These are phyloP conservation scores for Naganishia antarctica DNA, from an alignment of 768 basidiomycete genomes.

Conservation along the genomic window DNA sequence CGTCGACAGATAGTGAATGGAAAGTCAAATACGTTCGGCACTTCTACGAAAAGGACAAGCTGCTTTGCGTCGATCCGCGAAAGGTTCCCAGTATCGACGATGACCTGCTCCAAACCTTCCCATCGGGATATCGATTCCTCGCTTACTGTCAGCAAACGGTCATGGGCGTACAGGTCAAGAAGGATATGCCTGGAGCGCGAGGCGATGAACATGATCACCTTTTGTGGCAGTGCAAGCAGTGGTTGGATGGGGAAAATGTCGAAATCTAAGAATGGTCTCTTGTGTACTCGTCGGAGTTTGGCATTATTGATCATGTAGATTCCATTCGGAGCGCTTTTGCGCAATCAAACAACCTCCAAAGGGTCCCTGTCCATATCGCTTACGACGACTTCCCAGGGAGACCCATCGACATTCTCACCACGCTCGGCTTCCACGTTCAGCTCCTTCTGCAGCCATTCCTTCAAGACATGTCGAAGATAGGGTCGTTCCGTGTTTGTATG, in stretches of 20 bases:
- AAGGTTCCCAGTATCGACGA: slow-evolving; percentile 34
- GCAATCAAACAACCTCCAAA: slow-evolving; percentile 53
- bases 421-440: slow-evolving; percentile 51
- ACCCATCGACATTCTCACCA: slow-evolving; percentile 37
- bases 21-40: slow-evolving; percentile 21
- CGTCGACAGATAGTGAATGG: slow-evolving; percentile 7
- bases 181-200: slow-evolving; percentile 14
- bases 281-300: too few species aligned
- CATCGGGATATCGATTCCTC: slow-evolving; percentile 36
- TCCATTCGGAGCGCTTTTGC: not conserved
- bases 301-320: too few species aligned
- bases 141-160: slow-evolving; percentile 34
- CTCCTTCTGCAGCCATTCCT: slow-evolving; percentile 59
- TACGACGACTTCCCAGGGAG: slow-evolving; percentile 59
- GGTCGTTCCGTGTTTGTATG: slow-evolving; percentile 95
- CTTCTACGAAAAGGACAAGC: slow-evolving; percentile 32
- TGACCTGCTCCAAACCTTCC: slow-evolving; percentile 35
- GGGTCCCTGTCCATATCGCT: slow-evolving; percentile 73
- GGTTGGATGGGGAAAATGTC: slow-evolving; percentile 19
- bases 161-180: slow-evolving; percentile 21
- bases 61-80: slow-evolving; percentile 34
- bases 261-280: slow-evolving; percentile 20
- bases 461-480: slow-evolving; percentile 68
- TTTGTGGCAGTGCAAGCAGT: slow-evolving; percentile 13
- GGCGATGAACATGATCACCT: slow-evolving; percentile 19